Base-by-base conservation (phyloP, 805 yeast species). In the Yarrowia osloensis region DNA sequence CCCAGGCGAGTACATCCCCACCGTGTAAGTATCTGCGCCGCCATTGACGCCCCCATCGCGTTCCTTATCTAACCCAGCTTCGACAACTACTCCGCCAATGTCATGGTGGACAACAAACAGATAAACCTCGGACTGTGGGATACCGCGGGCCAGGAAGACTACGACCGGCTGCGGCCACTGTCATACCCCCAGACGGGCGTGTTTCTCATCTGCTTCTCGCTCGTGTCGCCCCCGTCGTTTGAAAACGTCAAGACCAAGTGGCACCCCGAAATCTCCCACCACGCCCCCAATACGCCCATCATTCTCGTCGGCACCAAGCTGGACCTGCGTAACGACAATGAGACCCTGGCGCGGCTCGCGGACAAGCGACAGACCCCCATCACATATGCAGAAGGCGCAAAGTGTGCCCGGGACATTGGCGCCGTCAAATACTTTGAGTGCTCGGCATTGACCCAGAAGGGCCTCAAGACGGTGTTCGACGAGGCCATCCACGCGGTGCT, bases 111-210 rank as follows among this genome's bases (percentile, higher is more conserved):
- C 73, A 88, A 89, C 31, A 91, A 88, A 73, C 90, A 91, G 66
- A 88, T 89, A 73, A 91, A 90, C 74, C 81, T 92, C 63, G 96
- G 96, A 26, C 82, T 92, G 54, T 92, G 97, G 97, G 97, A 92
- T 84, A 92, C 97, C 17, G 97, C 97, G 3, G 97, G 97, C 29
- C 97, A 92, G 78, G 89, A 90, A 74, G 97, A 91, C 75, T 91
- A 91, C 76, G 97, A 92, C 76, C 82, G 97, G 69, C 82, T 91
- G 73, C 83, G 97, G 77, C 97, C 97, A 2, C 80, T 92, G 69
- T 88, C 95, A 9, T 92, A 92, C 74, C 97, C 97, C 3, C 97
- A 92, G 75, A 91, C 97, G 0, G 97, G 91, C 73, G 89, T 92
- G 39, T 92, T 92, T 74, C 78, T 92, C 65, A 85, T 90, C 68